Conservation (phyloP, 441 rosid species). For the Geranium incanum region DNA sequence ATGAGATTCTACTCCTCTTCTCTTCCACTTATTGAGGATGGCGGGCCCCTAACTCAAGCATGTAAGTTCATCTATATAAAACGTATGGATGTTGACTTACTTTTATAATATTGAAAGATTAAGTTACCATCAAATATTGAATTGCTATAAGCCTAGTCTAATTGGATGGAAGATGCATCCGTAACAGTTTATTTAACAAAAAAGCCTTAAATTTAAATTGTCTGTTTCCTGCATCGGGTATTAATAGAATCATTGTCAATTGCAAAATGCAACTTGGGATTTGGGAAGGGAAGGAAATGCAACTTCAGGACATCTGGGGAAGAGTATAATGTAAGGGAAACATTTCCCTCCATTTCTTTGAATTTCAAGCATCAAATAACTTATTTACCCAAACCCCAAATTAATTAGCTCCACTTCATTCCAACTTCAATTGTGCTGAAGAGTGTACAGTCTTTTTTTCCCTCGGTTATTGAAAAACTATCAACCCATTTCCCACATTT, state of each 20-base stretch:
- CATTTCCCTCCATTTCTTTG: not conserved
- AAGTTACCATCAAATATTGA: not conserved
- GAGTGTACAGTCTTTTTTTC: not conserved
- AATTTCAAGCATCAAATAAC: not conserved
- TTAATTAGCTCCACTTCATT: not conserved
- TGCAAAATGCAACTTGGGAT: conserved; percentile 14
- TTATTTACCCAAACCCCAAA: conserved; percentile 5
- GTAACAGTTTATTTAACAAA: too few species aligned
- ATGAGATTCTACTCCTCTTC: not conserved
- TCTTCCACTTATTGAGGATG: not conserved
- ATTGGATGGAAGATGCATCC: too few species aligned
- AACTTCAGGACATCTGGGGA: not conserved
- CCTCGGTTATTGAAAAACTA: not conserved
- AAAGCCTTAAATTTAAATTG: not conserved
- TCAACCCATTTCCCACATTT: not conserved
- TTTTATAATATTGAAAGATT: not conserved
- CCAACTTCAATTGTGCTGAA: not conserved
- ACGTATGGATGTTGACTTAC: not conserved
- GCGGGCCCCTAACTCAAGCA: not conserved
- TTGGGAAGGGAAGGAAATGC: not conserved
- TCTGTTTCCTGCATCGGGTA: not conserved
- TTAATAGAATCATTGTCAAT: not conserved
- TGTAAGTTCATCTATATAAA: not conserved
- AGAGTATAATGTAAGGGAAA: not conserved
- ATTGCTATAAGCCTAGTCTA: not conserved